A percentile compares a stretch with the other conserved stretches of the same genome.
phyloP scores from a whole-genome alignment of 2,329 filamentous ascomycete genomes.

The Aureobasidium melanogenum region DNA sequence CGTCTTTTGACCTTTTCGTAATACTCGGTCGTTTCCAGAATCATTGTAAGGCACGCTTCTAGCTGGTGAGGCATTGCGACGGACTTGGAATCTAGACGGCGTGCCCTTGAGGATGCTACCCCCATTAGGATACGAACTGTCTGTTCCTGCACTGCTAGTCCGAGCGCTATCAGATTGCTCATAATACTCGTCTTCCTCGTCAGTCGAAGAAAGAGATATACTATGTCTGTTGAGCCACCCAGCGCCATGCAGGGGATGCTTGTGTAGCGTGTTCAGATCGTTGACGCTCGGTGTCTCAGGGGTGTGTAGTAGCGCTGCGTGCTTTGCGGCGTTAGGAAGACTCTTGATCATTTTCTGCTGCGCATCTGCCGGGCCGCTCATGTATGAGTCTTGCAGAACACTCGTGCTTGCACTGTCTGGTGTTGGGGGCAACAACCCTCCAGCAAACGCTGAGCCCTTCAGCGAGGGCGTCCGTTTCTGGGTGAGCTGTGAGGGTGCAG shows the following conservation, averaged over 20 bases:
- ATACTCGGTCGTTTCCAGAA: constrained; percentile 7
- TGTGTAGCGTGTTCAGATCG: background rate
- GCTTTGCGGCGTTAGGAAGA: background rate
- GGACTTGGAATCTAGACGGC: constrained; percentile 26
- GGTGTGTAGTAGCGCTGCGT: background rate
- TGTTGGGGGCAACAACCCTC: constrained; percentile 24
- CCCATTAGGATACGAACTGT: constrained; percentile 26
- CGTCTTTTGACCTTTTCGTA: background rate
- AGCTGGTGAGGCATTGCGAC: constrained; percentile 18
- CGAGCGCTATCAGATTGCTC: constrained; percentile 14
- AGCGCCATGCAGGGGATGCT: background rate
- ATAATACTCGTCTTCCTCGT: constrained; percentile 14
- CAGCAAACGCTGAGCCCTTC: constrained; percentile 19
- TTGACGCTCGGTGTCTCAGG: background rate
- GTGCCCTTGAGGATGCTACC: constrained; percentile 26
- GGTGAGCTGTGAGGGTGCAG: background rate
- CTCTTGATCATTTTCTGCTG: background rate
- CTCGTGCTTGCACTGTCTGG: constrained; percentile 26
- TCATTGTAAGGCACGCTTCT: constrained; percentile 18
- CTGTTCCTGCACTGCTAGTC: constrained; percentile 17
- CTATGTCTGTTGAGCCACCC: constrained; percentile 3
- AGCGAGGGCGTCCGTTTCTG: background rate
- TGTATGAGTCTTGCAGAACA: constrained; percentile 23
- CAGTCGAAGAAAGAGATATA: constrained; percentile 10
- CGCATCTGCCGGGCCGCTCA: background rate